Evolutionary conservation across 106 monocot species (phyloP), one percentile per base, ranked within the genome.

Genomic region (Dendrobium nobile): DNA sequence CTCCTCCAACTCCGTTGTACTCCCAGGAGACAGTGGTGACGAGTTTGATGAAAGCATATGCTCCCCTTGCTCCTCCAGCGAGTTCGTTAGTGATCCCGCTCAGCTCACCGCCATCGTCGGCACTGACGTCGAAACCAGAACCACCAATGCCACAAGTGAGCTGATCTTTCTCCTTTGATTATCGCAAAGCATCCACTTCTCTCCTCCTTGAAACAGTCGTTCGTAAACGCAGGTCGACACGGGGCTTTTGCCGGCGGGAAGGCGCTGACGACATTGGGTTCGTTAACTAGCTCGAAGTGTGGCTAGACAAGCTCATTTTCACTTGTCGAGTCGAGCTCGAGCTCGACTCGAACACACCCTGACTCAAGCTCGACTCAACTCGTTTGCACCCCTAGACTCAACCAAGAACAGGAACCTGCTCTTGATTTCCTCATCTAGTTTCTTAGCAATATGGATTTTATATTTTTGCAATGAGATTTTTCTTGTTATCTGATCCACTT

Each of bases 191-290:
- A 95, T 81, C 41, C 77, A 51, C 86, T 85, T 86, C 80, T 95
- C 95, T 27, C 95, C 95, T 1, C 51, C 82, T 81, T 81, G 86
- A 95, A 95, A 72, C 86, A 95, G 24, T 95, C 95, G 83, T 95
- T 95, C 26, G 89, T 85, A 70, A 95, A 95, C 56, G 91, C 95
- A 92, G 92, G 92, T 37, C 92, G 87, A 84, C 92, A 92, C 9
- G 92, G 89, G 28, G 28, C 28, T 28, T 28, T 28, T 28, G 28
- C 28, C 28, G 28, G 28, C 28, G 28, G 28, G 28, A 28, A 28
- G 28, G 28, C 0, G 28, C 28, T 28, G 28, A 28, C 28, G 28
- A 28, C 28, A 1, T 28, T 28, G 28, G 28, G 28, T 1, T 28
- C 0, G 28, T 28, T 28, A 28, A 28, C 28, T 28, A 1, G 28